phyloP scores from a whole-genome alignment of 176 grass and related monocot genomes.

The Microstegium vimineum region DNA sequence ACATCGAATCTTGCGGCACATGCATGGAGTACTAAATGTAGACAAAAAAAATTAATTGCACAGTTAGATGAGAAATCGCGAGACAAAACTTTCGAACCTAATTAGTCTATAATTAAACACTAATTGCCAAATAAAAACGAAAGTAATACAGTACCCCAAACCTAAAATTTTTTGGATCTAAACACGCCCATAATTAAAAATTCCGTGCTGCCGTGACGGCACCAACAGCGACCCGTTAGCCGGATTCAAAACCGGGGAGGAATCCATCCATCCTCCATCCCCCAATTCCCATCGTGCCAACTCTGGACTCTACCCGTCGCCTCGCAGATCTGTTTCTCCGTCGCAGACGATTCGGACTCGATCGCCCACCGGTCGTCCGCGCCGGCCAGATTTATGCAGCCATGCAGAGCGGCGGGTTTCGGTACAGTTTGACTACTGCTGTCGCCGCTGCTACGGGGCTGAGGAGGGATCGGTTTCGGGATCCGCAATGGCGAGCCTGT shows the following conservation, averaged over 20 bases:
- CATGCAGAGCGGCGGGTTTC: constrained; percentile 40
- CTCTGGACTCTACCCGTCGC: neutral
- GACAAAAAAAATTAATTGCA: too few relatives aligned
- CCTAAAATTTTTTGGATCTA: too few relatives aligned
- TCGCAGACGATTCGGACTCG: neutral
- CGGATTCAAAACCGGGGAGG: constrained; percentile 34
- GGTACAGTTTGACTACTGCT: constrained; percentile 23
- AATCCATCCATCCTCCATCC: neutral
- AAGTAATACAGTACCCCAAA: too few relatives aligned
- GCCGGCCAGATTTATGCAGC: constrained; percentile 26
- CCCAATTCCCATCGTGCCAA: neutral
- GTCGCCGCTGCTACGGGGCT: neutral
- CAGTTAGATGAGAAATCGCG: too few relatives aligned
- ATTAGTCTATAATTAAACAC: too few relatives aligned
- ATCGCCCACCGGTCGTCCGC: neutral
- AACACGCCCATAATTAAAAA: neutral
- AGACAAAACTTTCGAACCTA: too few relatives aligned
- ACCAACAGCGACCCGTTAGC: constrained; percentile 42
- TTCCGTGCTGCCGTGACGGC: constrained; percentile 12
- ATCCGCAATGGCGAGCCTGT: constrained; percentile 40
- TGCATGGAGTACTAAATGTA: too few relatives aligned
- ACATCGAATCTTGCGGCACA: too few relatives aligned
- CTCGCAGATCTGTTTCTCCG: constrained; percentile 22
- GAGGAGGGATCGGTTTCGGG: neutral
- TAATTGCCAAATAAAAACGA: too few relatives aligned